Percentiles rank a stretch among this genome's conserved stretches.
These are phyloP conservation scores for Citrus unshiu DNA, from an alignment of 345 rosid species.

Conservation along the genomic window DNA sequence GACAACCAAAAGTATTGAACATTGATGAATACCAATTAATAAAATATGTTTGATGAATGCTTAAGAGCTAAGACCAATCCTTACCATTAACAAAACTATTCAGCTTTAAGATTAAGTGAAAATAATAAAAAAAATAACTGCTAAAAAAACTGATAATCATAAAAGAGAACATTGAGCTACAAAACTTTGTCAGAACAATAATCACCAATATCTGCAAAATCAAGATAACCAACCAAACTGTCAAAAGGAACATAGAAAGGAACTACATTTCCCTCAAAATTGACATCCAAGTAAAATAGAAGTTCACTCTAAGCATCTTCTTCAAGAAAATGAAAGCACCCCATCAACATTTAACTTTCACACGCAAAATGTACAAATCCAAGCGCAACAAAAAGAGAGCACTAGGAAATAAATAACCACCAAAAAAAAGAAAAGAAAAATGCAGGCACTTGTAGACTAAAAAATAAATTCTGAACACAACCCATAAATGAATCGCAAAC, in stretches of 20 bases:
- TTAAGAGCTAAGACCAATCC: not conserved
- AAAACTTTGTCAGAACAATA: slow-evolving; percentile 23
- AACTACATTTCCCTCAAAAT: not conserved
- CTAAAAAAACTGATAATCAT: not conserved
- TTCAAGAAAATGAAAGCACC: not conserved
- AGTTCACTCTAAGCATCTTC: not conserved
- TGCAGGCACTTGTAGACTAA: not conserved
- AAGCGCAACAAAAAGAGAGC: not conserved
- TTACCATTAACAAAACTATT: not conserved
- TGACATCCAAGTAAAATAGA: not conserved
- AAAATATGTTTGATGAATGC: not conserved
- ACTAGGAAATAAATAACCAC: not conserved
- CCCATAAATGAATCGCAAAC: not conserved
- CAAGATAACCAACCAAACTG: slow-evolving; percentile 23
- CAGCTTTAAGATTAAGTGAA: not conserved
- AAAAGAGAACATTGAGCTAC: not conserved
- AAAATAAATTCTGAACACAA: not conserved
- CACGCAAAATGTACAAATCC: not conserved
- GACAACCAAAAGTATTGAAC: not conserved
- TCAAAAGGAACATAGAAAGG: not conserved
- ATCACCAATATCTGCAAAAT: slow-evolving; percentile 11
- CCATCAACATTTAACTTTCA: not conserved
- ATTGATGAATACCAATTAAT: not conserved
- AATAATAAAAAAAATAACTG: not conserved
- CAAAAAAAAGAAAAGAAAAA: slow-evolving; percentile 1